Evolutionary conservation across 495 filamentous ascomycete genomes (phyloP).

Genomic region (Xylaria cubensis): DNA sequence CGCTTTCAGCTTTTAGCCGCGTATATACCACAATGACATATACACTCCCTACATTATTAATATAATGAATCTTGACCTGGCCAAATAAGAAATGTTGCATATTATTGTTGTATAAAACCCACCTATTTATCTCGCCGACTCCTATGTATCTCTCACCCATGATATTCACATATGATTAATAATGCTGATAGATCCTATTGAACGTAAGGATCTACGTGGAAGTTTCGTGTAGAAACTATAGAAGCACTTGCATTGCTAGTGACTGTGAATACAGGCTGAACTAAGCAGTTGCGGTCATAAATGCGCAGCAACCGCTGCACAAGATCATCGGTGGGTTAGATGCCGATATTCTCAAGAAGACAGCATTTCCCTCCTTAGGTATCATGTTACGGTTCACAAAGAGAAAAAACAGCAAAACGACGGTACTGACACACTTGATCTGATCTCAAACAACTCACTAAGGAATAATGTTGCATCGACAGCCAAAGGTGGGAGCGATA

Average conservation of each 20-base stretch:
- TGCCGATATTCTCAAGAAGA: background rate
- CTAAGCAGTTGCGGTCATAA: background rate
- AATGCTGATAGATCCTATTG: background rate
- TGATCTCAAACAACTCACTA: background rate
- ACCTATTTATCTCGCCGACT: background rate
- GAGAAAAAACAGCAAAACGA: background rate
- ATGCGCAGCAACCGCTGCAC: background rate
- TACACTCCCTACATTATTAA: background rate
- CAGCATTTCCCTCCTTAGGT: background rate
- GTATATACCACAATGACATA: conserved; percentile 12
- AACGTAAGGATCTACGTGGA: background rate
- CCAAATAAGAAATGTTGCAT: background rate
- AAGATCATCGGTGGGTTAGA: background rate
- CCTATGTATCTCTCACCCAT: too few species aligned
- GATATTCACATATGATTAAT: background rate
- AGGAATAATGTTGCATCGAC: background rate
- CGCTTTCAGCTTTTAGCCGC: conserved; percentile 3
- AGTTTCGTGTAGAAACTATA: background rate
- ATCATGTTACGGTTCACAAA: background rate
- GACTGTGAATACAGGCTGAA: background rate
- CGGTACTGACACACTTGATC: background rate
- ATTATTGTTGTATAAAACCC: background rate
- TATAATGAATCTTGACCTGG: background rate
- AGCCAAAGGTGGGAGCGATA: background rate
- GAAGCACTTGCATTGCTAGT: background rate